A percentile compares a stretch with the other conserved stretches of the same genome.
Conservation (phyloP, 1,284 basidiomycete genomes). For the Ceratobasidium sp. region DNA sequence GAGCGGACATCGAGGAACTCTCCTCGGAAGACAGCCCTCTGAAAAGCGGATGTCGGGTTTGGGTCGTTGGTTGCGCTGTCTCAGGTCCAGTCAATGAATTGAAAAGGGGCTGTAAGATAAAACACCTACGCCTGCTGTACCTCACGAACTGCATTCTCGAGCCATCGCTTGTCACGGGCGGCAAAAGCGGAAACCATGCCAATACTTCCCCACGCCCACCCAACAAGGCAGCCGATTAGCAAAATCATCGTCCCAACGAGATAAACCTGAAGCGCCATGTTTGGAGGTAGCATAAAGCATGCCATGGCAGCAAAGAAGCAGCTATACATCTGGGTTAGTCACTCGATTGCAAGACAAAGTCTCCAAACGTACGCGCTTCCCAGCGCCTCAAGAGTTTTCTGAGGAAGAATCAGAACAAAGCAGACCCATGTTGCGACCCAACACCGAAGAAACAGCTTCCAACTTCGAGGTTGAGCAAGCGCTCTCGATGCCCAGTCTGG, state of each 20-base stretch:
- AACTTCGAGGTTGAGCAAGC: background rate
- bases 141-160: constrained; percentile 56
- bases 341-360: background rate
- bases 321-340: background rate
- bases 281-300: constrained; percentile 24
- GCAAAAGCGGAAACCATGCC: constrained; percentile 70
- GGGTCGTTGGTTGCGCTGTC: constrained; percentile 55
- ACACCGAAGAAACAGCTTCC: constrained; percentile 24
- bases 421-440: constrained; percentile 20
- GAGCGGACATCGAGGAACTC: constrained; percentile 69
- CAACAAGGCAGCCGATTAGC: too few species aligned
- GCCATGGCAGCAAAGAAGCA: constrained; percentile 29
- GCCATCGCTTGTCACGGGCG: constrained; percentile 61
- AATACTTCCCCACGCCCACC: constrained; percentile 77
- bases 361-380: constrained; percentile 20
- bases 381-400: background rate
- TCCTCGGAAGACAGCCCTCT: constrained; percentile 64
- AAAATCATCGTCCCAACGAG: constrained; percentile 57
- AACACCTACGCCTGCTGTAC: constrained; percentile 57
- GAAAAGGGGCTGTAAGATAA: background rate
- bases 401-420: constrained; percentile 18
- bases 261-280: constrained; percentile 29
- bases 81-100: constrained; percentile 18
- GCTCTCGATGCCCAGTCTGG: constrained; percentile 1
- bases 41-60: constrained; percentile 59